Percentiles rank a stretch among this genome's conserved stretches.
phyloP scores from a whole-genome alignment of 2,329 filamentous ascomycete species.

The Fusarium sp. region DNA sequence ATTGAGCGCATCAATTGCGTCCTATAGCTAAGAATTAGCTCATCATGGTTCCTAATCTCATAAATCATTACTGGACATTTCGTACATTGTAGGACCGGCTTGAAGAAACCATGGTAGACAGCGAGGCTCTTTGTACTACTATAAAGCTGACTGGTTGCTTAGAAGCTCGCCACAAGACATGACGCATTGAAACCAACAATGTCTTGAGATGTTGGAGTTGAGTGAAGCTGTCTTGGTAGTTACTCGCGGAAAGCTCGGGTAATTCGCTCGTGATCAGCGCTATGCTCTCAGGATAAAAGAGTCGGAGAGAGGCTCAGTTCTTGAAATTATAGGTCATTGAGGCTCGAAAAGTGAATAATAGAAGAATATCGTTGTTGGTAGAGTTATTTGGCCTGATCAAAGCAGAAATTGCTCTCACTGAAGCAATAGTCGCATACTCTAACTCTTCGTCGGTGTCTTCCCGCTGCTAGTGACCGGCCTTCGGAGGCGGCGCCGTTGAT shows the following conservation, averaged over 20 bases:
- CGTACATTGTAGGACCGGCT: conserved; percentile 55
- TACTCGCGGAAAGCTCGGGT: conserved; percentile 49
- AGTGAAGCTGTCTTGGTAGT: conserved; percentile 20
- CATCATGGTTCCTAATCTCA: not conserved
- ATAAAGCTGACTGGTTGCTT: conserved; percentile 40
- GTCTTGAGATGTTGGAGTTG: conserved; percentile 10
- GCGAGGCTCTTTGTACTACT: conserved; percentile 27
- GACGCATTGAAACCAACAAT: conserved; percentile 51
- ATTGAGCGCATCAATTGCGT: conserved; percentile 89
- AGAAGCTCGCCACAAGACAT: conserved; percentile 51
- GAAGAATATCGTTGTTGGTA: no score
- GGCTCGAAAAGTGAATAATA: not conserved
- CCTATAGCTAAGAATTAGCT: conserved; percentile 65
- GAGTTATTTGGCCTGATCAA: not conserved
- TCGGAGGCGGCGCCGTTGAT: conserved; percentile 31
- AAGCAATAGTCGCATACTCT: conserved; percentile 14
- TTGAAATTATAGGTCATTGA: not conserved
- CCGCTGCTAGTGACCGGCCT: conserved; percentile 26
- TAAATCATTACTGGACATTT: not conserved
- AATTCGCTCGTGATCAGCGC: conserved; percentile 37
- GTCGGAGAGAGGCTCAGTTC: not conserved
- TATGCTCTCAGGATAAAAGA: not conserved
- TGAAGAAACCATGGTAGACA: conserved; percentile 50
- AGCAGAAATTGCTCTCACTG: conserved; percentile 7
- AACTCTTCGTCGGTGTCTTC: conserved; percentile 23